A percentile compares a stretch with the other conserved stretches of the same genome.
These are phyloP conservation scores for Pseudogymnoascus sp. DNA, from an alignment of 2,329 filamentous ascomycete species.

Conservation along the genomic window DNA sequence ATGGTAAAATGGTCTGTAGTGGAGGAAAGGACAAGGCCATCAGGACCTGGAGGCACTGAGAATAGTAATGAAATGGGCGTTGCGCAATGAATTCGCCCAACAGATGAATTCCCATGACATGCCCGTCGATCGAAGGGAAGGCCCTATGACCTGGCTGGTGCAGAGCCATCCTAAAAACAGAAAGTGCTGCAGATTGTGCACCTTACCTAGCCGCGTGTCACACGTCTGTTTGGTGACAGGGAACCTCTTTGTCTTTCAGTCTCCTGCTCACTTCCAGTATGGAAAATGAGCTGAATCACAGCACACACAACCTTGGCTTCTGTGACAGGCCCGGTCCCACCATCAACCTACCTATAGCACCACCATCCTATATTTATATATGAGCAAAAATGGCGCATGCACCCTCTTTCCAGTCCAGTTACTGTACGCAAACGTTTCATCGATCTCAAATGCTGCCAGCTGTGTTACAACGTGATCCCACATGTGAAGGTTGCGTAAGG, in stretches of 20 bases:
- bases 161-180: conserved; percentile 4
- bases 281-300: background rate
- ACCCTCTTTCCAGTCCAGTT: background rate
- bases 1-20: conserved; percentile 80
- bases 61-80: background rate
- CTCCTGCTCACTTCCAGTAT: background rate
- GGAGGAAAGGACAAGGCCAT: conserved; percentile 87
- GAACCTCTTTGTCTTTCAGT: background rate
- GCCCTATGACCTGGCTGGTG: background rate
- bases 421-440: background rate
- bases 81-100: background rate
- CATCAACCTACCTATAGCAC: background rate
- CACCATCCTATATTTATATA: background rate
- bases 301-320: background rate
- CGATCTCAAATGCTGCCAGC: background rate
- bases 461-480: background rate
- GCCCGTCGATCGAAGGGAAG: background rate
- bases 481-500: background rate
- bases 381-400: conserved; percentile 6
- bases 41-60: conserved; percentile 55
- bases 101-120: background rate
- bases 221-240: background rate
- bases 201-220: background rate
- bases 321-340: background rate
- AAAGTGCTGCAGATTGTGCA: conserved; percentile 6